Evolutionary conservation across 1,139 yeast genomes (phyloP), one percentile per base, ranked within the genome.

Genomic region (Yamadazyma songkhlaensis): DNA sequence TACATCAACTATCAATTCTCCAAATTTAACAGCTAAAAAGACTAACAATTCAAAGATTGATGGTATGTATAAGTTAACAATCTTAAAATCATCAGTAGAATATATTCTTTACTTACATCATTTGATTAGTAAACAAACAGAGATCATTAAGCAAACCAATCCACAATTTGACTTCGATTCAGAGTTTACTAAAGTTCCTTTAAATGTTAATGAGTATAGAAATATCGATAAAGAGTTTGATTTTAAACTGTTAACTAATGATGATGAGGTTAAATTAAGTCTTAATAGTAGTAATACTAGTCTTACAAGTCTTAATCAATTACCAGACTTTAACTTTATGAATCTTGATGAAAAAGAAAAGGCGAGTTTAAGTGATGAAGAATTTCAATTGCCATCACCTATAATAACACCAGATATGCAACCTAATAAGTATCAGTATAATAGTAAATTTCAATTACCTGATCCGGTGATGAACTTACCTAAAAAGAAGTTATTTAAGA

Each of bases 31-130:
- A 10, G 31, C 32, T 7, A 37, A 48, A 12, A 38, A 46, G 12
- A 34, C 44, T 10, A 41, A 39, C 30, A 53, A 54, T 30, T 38
- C 47, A 47, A 72, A 73, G 41, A 69, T 70, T 38, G 83, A 79
- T 42, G 85, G 86, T 8, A 81, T 86, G 79, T 88, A 86, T 62
- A 86, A 86, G 58, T 71, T 86, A 44, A 86, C 89, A 10, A 84
- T 86, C 22, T 62, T 86, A 33, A 88, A 85, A 57, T 83, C 88
- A 14, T 80, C 92, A 1, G 95, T 86, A 21, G 90, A 84, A 50
- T 85, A 86, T 54, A 81, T 86, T 43, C 69, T 79, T 44, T 84
- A 84, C 52, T 65, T 86, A 35, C 89, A 84, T 53, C 70, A 73
- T 40, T 71, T 79, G 9, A 69, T 81, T 29, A 67, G 68, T 41